phyloP scores from a whole-genome alignment of 352 stramenopile genomes.

The Elongisporangium prolatum region DNA sequence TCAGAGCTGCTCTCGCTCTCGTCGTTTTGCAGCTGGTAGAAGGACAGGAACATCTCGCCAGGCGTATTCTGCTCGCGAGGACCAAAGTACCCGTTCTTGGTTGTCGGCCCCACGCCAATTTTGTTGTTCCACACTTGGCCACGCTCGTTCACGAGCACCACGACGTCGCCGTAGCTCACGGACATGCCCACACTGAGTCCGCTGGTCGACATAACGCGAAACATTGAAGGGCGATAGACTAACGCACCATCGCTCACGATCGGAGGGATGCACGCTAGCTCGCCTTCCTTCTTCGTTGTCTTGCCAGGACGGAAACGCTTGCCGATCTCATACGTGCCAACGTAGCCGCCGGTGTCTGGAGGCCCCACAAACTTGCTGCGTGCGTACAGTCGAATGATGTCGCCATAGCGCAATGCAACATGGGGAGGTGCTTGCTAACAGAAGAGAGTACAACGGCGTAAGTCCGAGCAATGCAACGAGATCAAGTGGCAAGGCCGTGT shows the following conservation, averaged over 20 bases:
- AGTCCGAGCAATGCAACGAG: not conserved
- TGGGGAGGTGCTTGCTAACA: slow-evolving; percentile 49
- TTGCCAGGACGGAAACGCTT: slow-evolving; percentile 58
- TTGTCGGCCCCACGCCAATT: slow-evolving; percentile 65
- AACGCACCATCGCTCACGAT: slow-evolving; percentile 28
- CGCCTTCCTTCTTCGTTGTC: slow-evolving; percentile 57
- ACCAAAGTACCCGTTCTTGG: slow-evolving; percentile 77
- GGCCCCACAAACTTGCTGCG: slow-evolving; percentile 45
- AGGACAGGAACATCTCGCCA: slow-evolving; percentile 77
- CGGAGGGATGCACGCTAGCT: slow-evolving; percentile 60
- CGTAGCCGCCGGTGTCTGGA: slow-evolving; percentile 36
- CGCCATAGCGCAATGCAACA: slow-evolving; percentile 64
- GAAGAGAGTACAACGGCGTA: slow-evolving; percentile 12
- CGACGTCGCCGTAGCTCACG: slow-evolving; percentile 76
- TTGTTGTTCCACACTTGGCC: slow-evolving; percentile 86
- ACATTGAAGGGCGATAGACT: slow-evolving; percentile 49
- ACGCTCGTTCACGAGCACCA: slow-evolving; percentile 70
- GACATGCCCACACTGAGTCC: slow-evolving; percentile 46
- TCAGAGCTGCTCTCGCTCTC: slow-evolving; percentile 41
- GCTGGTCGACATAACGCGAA: slow-evolving; percentile 65
- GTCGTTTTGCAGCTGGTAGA: slow-evolving; percentile 55
- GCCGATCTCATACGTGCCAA: slow-evolving; percentile 64
- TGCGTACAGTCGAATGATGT: slow-evolving; percentile 63
- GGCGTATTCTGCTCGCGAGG: slow-evolving; percentile 62
- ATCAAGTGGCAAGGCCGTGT: not conserved